Base-by-base conservation (phyloP, 495 filamentous ascomycete species). In the Podospora sp. region DNA sequence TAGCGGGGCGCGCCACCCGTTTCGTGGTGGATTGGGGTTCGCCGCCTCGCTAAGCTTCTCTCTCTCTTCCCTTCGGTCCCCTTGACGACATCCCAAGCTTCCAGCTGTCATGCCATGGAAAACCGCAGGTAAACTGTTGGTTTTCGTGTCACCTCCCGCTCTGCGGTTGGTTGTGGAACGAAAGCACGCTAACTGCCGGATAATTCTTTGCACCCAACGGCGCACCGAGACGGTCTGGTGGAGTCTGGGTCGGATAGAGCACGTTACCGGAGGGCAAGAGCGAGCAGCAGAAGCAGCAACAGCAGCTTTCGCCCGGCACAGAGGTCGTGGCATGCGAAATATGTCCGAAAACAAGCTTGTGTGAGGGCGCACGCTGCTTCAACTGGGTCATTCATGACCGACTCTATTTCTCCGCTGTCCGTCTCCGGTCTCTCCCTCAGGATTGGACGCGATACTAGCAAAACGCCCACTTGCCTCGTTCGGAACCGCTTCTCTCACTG, bases 261-360 rank as follows among this genome's bases (percentile, higher is more conserved):
- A 6, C 24, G 20, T 22, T 55, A 26, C 21, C 8, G n/a, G 52
- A 26, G 24, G 24, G 52, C 20, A 55, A n/a, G 52, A 55, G 52
- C 52, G 8, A 55, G 29, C 29, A 33, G 29, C 29, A 33, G n/a
- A n/a, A n/a, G n/a, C n/a, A n/a, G n/a, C n/a, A n/a, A n/a, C n/a
- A n/a, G n/a, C 29, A 33, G 8, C 8, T 33, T 33, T 8, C 29
- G 29, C 29, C 21, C 52, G 6, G 11, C 52, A n/a, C 52, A 55
- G 52, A 22, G 20, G 36, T 50, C 16, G 46, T 49, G 29, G 29
- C 60, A 55, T 35, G 60, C 29, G 33, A 62, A 62, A 62, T 52
- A 63, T 63, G 61, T 51, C 61, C 61, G 61, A 63, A 63, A 53
- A 63, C 61, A 63, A 52, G 61, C 46, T 63, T 63, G 61, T 63